Evolutionary conservation across 139 green algal genomes (phyloP), one percentile per base, ranked within the genome.

Genomic region (Eudorina sp.): DNA sequence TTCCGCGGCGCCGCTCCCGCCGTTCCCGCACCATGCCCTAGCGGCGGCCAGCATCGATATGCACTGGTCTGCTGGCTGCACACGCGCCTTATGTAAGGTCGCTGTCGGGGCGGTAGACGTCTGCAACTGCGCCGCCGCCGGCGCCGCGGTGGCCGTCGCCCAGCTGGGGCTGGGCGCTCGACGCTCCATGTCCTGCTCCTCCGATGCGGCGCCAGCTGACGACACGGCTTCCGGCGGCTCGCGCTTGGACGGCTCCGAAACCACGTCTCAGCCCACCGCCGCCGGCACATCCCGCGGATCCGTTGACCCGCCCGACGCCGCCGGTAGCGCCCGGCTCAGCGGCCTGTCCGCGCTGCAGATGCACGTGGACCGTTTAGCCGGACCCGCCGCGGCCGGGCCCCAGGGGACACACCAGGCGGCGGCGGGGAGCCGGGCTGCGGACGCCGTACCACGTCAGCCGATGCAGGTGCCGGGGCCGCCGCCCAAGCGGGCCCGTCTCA

Each of bases 401-500:
- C n/a, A 34, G 62, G 19, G 19, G 31, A 72, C 62, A 34, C 62
- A 40, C 21, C n/a, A 72, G 21, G 27, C 21, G 62, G 62, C 62
- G 11, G 62, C 23, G 21, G 55, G 27, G 55, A 25, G 55, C 23
- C 7, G 23, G 55, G 62, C 62, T 34, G 19, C 27, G 21, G n/a
- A 3, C 16, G 62, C 62, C 16, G 62, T 72, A 3, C 16, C 62
- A 5, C 62, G 62, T 2, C 62, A 72, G 62, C 11, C 31, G 21
- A 34, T 72, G 3, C 21, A 72, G 16, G 13, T 72, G 1, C 62
- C 62, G 21, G 62, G 62, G n/a, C 74, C 45, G 46, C 74, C 46
- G 31, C 25, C 46, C 21, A 66, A 79, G 55, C 69, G 87, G 2
- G 40, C 84, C n/a, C 80, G 88, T 2, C 45, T 82, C 45, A n/a